Percentiles rank a stretch among this genome's conserved stretches.
phyloP scores from a whole-genome alignment of 1,284 basidiomycete genomes.

The Cerioporus squamosus region DNA sequence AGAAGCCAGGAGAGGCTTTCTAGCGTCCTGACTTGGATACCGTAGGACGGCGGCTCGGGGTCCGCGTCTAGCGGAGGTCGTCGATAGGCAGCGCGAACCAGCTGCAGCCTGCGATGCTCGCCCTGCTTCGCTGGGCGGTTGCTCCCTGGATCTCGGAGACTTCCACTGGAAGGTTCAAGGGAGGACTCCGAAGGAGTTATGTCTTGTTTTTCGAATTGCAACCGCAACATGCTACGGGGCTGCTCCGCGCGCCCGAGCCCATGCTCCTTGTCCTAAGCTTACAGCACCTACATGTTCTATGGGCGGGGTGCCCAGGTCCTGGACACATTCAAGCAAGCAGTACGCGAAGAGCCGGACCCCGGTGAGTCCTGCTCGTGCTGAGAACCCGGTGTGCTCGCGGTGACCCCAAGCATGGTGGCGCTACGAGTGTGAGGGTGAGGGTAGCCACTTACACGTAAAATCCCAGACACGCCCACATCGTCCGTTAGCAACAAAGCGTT shows the following conservation, averaged over 20 bases:
- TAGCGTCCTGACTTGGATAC: not conserved
- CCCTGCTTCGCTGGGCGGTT: too few relatives aligned
- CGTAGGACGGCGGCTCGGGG: not conserved
- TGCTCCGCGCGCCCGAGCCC: conserved; percentile 7
- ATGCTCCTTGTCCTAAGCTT: conserved; percentile 3
- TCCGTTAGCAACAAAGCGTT: not conserved
- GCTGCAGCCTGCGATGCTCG: too few relatives aligned
- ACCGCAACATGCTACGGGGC: not conserved
- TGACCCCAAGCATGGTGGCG: not conserved
- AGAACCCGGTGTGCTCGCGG: conserved; percentile 7
- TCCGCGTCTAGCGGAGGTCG: too few relatives aligned
- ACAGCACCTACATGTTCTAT: too few relatives aligned
- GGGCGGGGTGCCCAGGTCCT: not conserved
- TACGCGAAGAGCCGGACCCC: conserved; percentile 6
- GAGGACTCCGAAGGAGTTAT: too few relatives aligned
- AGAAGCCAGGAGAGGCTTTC: not conserved
- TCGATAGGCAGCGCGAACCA: too few relatives aligned
- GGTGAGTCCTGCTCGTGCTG: conserved; percentile 9
- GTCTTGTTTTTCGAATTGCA: too few relatives aligned
- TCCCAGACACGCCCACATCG: conserved; percentile 12
- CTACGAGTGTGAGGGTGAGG: not conserved
- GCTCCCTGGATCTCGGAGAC: too few relatives aligned
- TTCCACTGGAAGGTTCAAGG: too few relatives aligned
- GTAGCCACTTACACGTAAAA: conserved; percentile 11
- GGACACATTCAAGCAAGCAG: conserved; percentile 11